phyloP scores from a whole-genome alignment of 768 basidiomycete species.

The Hypsizygus marmoreus region DNA sequence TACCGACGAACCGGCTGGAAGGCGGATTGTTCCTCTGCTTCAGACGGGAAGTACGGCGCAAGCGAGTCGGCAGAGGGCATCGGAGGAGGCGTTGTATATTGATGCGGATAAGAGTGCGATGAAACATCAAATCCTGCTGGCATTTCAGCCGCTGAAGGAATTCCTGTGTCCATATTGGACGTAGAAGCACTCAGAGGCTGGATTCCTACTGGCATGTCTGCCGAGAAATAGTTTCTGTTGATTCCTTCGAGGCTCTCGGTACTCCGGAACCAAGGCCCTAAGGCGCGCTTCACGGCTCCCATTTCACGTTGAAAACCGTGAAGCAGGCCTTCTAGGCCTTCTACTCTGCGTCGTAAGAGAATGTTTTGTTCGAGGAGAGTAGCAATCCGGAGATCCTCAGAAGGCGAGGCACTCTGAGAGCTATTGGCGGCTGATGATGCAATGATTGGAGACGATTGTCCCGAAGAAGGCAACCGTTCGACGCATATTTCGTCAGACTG shows the following conservation, averaged over 20 bases:
- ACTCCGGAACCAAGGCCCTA: conserved; percentile 52
- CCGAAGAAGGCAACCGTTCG: no score
- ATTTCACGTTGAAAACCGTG: conserved; percentile 59
- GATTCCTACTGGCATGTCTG: conserved; percentile 24
- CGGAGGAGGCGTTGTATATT: background rate
- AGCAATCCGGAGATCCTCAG: no score
- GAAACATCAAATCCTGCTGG: background rate
- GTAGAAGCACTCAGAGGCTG: conserved; percentile 25
- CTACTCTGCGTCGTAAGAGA: conserved; percentile 57
- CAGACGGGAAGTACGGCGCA: conserved; percentile 21
- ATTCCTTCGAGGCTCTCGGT: conserved; percentile 4
- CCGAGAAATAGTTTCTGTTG: conserved; percentile 12
- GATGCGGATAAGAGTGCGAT: background rate
- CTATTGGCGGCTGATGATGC: background rate
- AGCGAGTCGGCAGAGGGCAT: conserved; percentile 12
- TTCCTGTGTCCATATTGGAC: conserved; percentile 20
- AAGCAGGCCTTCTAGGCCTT: conserved; percentile 57
- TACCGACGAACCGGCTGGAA: conserved; percentile 1
- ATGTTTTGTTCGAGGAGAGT: conserved; percentile 65
- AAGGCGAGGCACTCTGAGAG: conserved; percentile 43
- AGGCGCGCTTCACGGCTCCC: conserved; percentile 48
- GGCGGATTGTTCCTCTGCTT: conserved; percentile 10
- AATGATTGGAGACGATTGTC: no score
- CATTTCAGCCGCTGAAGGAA: conserved; percentile 4
- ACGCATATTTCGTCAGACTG: no score